phyloP scores from a whole-genome alignment of 768 basidiomycete species.

The Udeniomyces megalosporus region DNA sequence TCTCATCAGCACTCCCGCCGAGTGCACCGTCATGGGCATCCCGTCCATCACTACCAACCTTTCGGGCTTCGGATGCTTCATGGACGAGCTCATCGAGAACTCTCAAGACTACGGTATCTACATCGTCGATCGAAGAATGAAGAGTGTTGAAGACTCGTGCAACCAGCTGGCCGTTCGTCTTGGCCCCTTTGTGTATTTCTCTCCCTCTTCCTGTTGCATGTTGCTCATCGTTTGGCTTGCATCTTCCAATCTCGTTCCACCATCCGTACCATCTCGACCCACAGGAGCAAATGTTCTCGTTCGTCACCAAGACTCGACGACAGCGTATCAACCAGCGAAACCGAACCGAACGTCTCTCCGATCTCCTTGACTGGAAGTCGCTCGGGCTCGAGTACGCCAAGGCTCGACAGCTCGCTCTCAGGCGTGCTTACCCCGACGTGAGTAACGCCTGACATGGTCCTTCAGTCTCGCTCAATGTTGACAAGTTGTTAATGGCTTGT shows the following conservation, averaged over 20 bases:
- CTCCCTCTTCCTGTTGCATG: background rate
- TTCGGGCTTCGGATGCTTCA: slow-evolving; percentile 87
- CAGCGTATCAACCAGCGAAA: slow-evolving; percentile 98
- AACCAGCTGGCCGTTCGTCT: slow-evolving; percentile 47
- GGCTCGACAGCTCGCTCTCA: slow-evolving; percentile 73
- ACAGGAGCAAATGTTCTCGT: slow-evolving; percentile 26
- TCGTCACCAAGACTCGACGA: slow-evolving; percentile 47
- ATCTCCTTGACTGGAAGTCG: slow-evolving; percentile 95
- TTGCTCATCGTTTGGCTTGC: background rate
- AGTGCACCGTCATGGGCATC: slow-evolving; percentile 99
- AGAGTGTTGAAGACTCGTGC: slow-evolving; percentile 82
- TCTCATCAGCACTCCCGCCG: slow-evolving; percentile 67
- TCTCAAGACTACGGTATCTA: slow-evolving; percentile 85
- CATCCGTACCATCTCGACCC: background rate
- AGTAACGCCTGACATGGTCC: slow-evolving; percentile 37
- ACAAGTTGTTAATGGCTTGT: background rate
- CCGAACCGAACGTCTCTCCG: slow-evolving; percentile 83
- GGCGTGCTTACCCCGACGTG: slow-evolving; percentile 87
- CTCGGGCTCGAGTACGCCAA: slow-evolving; percentile 94
- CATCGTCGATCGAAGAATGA: slow-evolving; percentile 80
- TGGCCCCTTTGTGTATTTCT: too few relatives aligned
- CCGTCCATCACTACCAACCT: slow-evolving; percentile 94
- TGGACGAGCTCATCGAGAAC: slow-evolving; percentile 92
- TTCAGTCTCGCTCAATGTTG: background rate
- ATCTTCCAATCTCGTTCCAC: background rate